A percentile compares a stretch with the other conserved stretches of the same genome.
Conservation (phyloP, 805 yeast genomes). For the Pichia deserticola region DNA sequence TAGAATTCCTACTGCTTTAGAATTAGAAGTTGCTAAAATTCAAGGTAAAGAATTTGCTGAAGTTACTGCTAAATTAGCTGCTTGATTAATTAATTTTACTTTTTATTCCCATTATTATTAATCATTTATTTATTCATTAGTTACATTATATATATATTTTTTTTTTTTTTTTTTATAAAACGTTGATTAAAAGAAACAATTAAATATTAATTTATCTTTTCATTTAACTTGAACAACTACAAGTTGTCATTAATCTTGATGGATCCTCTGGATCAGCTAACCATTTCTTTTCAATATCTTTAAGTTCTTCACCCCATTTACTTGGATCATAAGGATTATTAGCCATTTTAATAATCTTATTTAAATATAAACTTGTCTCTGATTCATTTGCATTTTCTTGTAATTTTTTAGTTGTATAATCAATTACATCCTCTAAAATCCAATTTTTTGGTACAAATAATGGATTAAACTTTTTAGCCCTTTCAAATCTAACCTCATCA, state of each 20-base stretch:
- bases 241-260: conserved; percentile 55
- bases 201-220: no score
- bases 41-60: conserved; percentile 60
- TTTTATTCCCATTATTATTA: background rate
- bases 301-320: conserved; percentile 61
- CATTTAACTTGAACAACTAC: conserved; percentile 55
- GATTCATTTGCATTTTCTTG: conserved; percentile 35
- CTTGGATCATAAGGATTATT: conserved; percentile 61
- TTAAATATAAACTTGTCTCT: conserved; percentile 42
- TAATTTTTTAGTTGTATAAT: conserved; percentile 29
- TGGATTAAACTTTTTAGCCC: conserved; percentile 57
- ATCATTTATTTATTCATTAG: background rate
- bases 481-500: conserved; percentile 32
- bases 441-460: conserved; percentile 76
- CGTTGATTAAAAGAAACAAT: background rate
- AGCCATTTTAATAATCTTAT: conserved; percentile 64
- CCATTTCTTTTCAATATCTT: conserved; percentile 55
- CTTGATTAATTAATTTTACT: background rate
- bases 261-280: conserved; percentile 43
- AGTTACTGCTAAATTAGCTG: conserved; percentile 1
- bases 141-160: no score
- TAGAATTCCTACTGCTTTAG: conserved; percentile 56
- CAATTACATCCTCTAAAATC: conserved; percentile 79
- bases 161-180: background rate
- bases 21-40: conserved; percentile 50